Conservation (phyloP, 768 basidiomycete genomes). For the Gelatoporia subvermispora region DNA sequence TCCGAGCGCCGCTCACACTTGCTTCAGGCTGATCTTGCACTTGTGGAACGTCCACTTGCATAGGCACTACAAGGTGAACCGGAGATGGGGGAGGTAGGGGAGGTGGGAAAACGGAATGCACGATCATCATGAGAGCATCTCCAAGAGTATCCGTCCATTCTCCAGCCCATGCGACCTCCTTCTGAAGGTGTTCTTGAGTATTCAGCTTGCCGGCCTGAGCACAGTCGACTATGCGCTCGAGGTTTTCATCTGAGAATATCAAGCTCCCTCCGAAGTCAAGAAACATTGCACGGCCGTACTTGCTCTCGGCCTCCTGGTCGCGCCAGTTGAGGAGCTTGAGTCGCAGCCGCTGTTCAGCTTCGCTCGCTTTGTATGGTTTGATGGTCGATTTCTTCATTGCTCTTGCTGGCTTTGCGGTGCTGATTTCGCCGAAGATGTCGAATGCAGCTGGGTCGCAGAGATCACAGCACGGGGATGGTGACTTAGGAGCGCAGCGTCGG, state of each 20-base stretch:
- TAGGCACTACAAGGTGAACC: too few species aligned
- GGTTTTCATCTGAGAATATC: slow-evolving; percentile 15
- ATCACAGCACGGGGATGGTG: slow-evolving; percentile 20
- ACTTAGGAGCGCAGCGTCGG: slow-evolving; percentile 7
- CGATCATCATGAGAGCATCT: too few species aligned
- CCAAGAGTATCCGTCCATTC: too few species aligned
- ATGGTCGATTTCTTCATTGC: slow-evolving; percentile 4
- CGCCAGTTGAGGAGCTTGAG: slow-evolving; percentile 14
- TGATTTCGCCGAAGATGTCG: not conserved
- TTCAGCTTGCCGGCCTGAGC: slow-evolving; percentile 20
- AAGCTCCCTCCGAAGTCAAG: slow-evolving; percentile 13
- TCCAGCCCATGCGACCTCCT: slow-evolving; percentile 8
- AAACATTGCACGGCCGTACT: slow-evolving; percentile 5
- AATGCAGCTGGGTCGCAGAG: slow-evolving; percentile 15
- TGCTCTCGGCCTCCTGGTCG: not conserved
- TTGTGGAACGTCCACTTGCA: too few species aligned
- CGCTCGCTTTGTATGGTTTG: not conserved
- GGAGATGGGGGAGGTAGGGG: too few species aligned
- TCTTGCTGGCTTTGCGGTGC: not conserved
- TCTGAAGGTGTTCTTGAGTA: slow-evolving; percentile 6
- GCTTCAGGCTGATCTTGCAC: too few species aligned
- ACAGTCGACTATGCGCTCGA: slow-evolving; percentile 22
- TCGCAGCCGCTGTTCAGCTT: slow-evolving; percentile 4
- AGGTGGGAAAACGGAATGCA: too few species aligned
- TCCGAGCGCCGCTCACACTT: too few species aligned